Evolutionary conservation across 805 yeast species (phyloP), one percentile per base, ranked within the genome.

Genomic region (Priceomyces castillae): DNA sequence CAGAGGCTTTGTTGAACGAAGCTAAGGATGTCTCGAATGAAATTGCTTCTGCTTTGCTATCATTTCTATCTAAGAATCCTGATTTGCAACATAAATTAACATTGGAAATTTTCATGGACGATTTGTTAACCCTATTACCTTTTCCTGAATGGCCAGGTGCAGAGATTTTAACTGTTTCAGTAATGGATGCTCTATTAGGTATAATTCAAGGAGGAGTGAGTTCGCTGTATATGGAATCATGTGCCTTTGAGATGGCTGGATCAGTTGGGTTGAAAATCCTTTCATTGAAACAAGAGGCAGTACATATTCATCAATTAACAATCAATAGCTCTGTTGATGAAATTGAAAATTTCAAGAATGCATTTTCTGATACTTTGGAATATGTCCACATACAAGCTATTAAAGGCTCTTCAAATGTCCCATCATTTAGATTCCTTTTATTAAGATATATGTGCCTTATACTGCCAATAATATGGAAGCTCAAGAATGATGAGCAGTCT

Each of bases 111-210:
- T 64, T 83, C 22, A 50, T 83, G 1, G 77, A 75, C 34, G 96
- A 87, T 52, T 60, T 86, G 16, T 44, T 80, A 6, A 47, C 55
- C 0, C 58, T 85, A 42, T 52, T 85, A 7, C 58, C 65, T 1
- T 59, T 59, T 7, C 86, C 89, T 0, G 82, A 80, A 42, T 87
- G 84, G 79, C 71, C 88, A 0, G 78, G 78, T 0, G 71, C 82
- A 1, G 86, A 79, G 46, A 50, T 67, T 0, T 50, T 85, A 12
- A 58, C 85, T 5, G 56, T 54, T 6, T 66, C 80, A 1, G 42
- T 82, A 2, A 62, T 75, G 53, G 71, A 65, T 31, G 63, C 72
- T 4, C 54, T 82, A 17, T 54, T 81, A 39, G 51, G 49, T 16
- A 56, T 69, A 1, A 64, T 74, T 46, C 64, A 57, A 51, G 67